Base-by-base conservation (phyloP, 352 stramenopile genomes). In the Globisporangium paroecandrum region DNA sequence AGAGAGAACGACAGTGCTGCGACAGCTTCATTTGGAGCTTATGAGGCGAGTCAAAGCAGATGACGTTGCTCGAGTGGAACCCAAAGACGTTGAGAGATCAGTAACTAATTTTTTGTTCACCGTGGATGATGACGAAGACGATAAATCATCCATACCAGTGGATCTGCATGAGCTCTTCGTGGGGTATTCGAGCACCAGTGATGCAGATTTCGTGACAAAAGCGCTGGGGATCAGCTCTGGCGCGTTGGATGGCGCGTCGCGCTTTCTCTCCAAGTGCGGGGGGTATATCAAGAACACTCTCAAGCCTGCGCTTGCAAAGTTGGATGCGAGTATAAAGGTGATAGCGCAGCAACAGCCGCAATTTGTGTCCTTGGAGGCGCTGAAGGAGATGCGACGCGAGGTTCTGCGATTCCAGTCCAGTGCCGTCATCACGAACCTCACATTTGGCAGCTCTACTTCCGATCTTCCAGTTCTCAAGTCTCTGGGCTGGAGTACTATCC, bases 11-110 rank as follows among this genome's bases (percentile, higher is more conserved):
- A 34, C 53, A 22, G 13, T 25, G 10, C 1, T 64, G 57, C 32
- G 46, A 8, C 43, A 64, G 22, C 58, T 69, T 10, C 57, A 69
- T 5, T 18, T 22, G 13, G 64, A 69, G 18, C 47, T 69, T 4
- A 20, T 20, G 18, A 25, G 24, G 8, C 22, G 47, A 53, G 47
- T 59, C 34, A 9, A 38, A 10, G 29, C 20, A 8, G 27, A 32
- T 1, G 34, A 55, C 32, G 8, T 25, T 10, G 43, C 25, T 54
- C 51, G 9, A 41, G 38, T 22, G 13, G 12, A 27, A 20, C 0
- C 25, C 12, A 64, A 36, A 27, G 53, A 62, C 15, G 36, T n/a
- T 38, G 34, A 53, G 15, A 68, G 24, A 2, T 24, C 34, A 10
- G 54, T 38, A 5, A 36, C 18, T 25, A 18, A 1, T 8, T 18